Percentiles rank a stretch among this genome's conserved stretches.
phyloP scores from a whole-genome alignment of 2,329 filamentous ascomycete species.

The Aspergillus brasiliensis region DNA sequence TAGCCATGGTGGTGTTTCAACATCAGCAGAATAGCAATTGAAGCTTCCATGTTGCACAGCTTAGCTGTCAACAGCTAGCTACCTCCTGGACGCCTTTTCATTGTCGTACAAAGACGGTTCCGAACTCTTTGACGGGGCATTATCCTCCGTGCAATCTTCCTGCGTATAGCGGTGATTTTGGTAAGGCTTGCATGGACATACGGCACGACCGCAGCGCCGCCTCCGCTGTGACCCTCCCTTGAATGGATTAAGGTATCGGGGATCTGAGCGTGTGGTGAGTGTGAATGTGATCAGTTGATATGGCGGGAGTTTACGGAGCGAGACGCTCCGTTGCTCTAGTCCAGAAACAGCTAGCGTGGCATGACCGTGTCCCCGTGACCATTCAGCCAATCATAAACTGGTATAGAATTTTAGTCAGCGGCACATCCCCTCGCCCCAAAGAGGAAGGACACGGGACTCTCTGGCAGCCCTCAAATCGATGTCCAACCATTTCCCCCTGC shows the following conservation, averaged over 20 bases:
- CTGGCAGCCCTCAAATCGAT: too few relatives aligned
- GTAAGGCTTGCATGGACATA: neutral
- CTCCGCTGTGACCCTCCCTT: neutral
- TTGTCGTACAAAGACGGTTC: neutral
- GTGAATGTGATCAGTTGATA: neutral
- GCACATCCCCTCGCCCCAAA: neutral
- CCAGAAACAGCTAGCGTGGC: neutral
- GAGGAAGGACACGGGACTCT: neutral
- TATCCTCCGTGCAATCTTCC: neutral
- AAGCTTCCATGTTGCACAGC: neutral
- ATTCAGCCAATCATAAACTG: neutral
- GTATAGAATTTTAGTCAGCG: neutral
- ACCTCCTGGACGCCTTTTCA: neutral
- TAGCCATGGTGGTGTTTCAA: neutral
- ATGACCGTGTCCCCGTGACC: neutral
- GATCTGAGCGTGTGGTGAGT: neutral
- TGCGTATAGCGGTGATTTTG: neutral
- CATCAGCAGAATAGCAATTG: accelerated
- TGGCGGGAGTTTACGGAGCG: neutral
- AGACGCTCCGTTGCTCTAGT: neutral
- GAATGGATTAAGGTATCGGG: neutral
- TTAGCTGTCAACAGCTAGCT: neutral
- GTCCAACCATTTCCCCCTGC: too few relatives aligned
- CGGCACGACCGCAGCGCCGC: neutral
- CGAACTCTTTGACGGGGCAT: neutral